Percentiles rank a stretch among this genome's conserved stretches.
These are phyloP conservation scores for Ogataea saltuana DNA, from an alignment of 805 yeast genomes.

Conservation along the genomic window DNA sequence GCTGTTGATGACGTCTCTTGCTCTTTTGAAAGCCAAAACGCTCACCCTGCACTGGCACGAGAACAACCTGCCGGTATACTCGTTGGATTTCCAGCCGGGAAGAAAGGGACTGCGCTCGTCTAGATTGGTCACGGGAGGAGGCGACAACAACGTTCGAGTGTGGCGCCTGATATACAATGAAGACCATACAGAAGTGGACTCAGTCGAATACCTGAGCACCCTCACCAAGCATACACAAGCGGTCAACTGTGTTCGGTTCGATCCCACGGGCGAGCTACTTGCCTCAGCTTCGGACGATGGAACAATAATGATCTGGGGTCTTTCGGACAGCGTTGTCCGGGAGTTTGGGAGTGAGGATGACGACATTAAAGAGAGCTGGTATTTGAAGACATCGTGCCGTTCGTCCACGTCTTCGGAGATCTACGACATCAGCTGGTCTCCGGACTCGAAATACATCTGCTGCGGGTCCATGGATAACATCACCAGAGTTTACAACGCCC, in stretches of 20 bases:
- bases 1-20: not conserved
- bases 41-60: slow-evolving; percentile 74
- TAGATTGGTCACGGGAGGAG: slow-evolving; percentile 88
- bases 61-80: slow-evolving; percentile 71
- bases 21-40: slow-evolving; percentile 40
- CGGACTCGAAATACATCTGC: slow-evolving; percentile 71
- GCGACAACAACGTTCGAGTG: slow-evolving; percentile 82
- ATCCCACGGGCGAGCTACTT: slow-evolving; percentile 62
- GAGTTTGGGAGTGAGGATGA: slow-evolving; percentile 64
- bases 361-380: slow-evolving; percentile 74
- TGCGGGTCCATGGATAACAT: slow-evolving; percentile 92
- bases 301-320: slow-evolving; percentile 75
- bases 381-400: slow-evolving; percentile 56
- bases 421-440: slow-evolving; percentile 93
- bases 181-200: slow-evolving; percentile 25
- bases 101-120: slow-evolving; percentile 26
- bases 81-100: slow-evolving; percentile 61
- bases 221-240: slow-evolving; percentile 90
- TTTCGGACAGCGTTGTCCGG: slow-evolving; percentile 50
- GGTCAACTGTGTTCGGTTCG: slow-evolving; percentile 86
- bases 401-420: slow-evolving; percentile 62
- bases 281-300: slow-evolving; percentile 98
- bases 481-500: slow-evolving; percentile 64
- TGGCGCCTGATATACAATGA: slow-evolving; percentile 34
- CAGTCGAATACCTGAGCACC: slow-evolving; percentile 77